Conservation (phyloP, 2,329 filamentous ascomycete species). For the Trichoderma sp. region DNA sequence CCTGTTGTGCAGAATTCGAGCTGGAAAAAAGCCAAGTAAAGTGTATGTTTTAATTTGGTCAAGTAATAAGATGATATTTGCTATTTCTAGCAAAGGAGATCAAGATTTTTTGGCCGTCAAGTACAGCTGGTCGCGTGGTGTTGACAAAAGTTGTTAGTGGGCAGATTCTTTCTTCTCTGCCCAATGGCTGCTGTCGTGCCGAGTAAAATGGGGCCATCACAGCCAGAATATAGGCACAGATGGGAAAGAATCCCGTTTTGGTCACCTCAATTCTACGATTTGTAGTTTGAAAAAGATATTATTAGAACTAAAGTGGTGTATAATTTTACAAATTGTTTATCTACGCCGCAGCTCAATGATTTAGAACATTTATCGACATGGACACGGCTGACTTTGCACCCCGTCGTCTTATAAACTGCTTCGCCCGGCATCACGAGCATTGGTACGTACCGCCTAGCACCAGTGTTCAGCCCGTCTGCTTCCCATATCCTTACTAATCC, state of each 20-base stretch:
- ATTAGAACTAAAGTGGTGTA: not conserved
- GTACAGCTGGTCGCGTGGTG: not conserved
- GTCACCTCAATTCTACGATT: not conserved
- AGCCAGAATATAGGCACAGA: not conserved
- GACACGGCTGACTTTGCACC: too few species aligned
- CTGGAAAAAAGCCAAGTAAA: not conserved
- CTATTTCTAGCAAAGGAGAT: not conserved
- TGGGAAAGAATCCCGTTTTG: not conserved
- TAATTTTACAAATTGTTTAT: not conserved
- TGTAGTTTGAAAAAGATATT: not conserved
- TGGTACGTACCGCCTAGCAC: not conserved
- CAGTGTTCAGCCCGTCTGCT: not conserved
- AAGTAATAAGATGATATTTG: not conserved
- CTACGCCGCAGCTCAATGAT: not conserved
- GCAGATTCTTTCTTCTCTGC: not conserved
- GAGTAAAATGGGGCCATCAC: constrained; percentile 7
- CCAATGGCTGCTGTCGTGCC: not conserved
- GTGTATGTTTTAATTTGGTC: not conserved
- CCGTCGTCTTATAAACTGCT: not conserved
- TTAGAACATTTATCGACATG: not conserved
- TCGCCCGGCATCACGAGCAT: not conserved
- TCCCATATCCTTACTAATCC: not conserved
- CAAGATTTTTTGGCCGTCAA: not conserved
- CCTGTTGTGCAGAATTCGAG: not conserved
- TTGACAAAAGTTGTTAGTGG: constrained; percentile 3